Conservation (phyloP, 1,284 basidiomycete genomes). For the Heterobasidion parviporum region DNA sequence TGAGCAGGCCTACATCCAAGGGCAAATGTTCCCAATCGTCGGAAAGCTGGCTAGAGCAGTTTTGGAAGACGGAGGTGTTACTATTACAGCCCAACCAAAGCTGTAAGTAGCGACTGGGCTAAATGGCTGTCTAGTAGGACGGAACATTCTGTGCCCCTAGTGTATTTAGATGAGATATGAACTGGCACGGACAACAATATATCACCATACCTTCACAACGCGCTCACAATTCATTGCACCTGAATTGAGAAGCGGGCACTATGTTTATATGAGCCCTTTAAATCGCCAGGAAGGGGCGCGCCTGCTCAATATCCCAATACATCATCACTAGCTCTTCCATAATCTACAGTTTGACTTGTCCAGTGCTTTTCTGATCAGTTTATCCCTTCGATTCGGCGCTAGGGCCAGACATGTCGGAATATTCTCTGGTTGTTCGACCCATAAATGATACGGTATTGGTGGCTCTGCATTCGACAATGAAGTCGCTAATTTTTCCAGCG, state of each 20-base stretch:
- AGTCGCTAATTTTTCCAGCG: constrained; percentile 26
- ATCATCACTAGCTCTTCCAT: constrained; percentile 14
- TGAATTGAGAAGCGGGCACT: background rate
- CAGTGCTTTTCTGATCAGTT: constrained; percentile 30
- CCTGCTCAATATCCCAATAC: background rate
- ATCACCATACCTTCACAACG: background rate
- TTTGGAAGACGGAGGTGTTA: constrained; percentile 43
- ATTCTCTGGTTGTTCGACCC: constrained; percentile 48
- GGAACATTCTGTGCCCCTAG: background rate
- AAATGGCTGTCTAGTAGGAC: background rate
- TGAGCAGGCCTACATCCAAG: constrained; percentile 58
- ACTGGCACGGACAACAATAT: background rate
- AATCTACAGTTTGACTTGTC: constrained; percentile 29
- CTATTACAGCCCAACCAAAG: background rate
- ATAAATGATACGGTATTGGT: constrained; percentile 34
- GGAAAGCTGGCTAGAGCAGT: constrained; percentile 55
- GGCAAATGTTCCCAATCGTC: constrained; percentile 51
- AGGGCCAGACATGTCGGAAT: constrained; percentile 43
- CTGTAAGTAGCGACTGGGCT: background rate
- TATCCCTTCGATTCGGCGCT: constrained; percentile 38
- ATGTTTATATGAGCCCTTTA: background rate
- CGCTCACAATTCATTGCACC: background rate
- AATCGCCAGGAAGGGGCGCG: background rate
- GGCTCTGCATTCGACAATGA: constrained; percentile 20
- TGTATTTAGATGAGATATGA: background rate